phyloP scores from a whole-genome alignment of 2,329 filamentous ascomycete genomes.

The Aspergillus nomiae region DNA sequence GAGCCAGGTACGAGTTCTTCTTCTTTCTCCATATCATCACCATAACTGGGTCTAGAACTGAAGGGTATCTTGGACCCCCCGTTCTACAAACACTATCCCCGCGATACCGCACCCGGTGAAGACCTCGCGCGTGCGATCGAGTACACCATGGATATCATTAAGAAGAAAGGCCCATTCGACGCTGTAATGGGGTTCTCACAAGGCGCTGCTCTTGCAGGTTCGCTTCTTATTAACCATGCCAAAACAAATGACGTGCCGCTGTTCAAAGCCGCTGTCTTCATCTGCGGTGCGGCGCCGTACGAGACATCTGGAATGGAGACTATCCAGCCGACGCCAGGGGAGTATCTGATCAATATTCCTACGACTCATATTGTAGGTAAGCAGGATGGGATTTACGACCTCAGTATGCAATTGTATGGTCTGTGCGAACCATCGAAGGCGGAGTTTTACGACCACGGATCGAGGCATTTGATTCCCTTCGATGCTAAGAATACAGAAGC shows the following conservation, averaged over 20 bases:
- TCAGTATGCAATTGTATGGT: conserved; percentile 31
- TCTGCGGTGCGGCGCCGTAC: conserved; percentile 31
- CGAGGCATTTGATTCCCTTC: conserved; percentile 37
- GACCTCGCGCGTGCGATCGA: conserved; percentile 29
- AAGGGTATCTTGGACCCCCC: conserved; percentile 33
- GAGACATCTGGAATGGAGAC: conserved; percentile 24
- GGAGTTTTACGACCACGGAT: conserved; percentile 40
- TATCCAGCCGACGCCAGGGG: conserved; percentile 12
- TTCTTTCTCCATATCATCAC: neutral
- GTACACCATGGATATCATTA: conserved; percentile 23
- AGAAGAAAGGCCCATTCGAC: conserved; percentile 33
- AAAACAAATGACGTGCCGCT: conserved; percentile 25
- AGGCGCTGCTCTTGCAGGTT: conserved; percentile 31
- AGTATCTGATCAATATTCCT: conserved; percentile 34
- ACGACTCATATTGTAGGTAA: conserved; percentile 43
- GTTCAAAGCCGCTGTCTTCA: conserved; percentile 34
- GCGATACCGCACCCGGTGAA: conserved; percentile 24
- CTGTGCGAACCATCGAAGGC: conserved; percentile 37
- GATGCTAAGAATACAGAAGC: conserved; percentile 31
- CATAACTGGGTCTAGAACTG: conserved; percentile 25
- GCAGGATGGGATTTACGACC: conserved; percentile 34
- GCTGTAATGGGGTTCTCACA: conserved; percentile 37
- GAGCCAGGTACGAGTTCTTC: conserved; percentile 27
- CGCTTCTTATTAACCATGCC: conserved; percentile 27
- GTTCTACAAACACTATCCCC: conserved; percentile 35